These are phyloP conservation scores for Calonectria hawksworthii DNA, from an alignment of 2,329 filamentous ascomycete species.

Conservation along the genomic window DNA sequence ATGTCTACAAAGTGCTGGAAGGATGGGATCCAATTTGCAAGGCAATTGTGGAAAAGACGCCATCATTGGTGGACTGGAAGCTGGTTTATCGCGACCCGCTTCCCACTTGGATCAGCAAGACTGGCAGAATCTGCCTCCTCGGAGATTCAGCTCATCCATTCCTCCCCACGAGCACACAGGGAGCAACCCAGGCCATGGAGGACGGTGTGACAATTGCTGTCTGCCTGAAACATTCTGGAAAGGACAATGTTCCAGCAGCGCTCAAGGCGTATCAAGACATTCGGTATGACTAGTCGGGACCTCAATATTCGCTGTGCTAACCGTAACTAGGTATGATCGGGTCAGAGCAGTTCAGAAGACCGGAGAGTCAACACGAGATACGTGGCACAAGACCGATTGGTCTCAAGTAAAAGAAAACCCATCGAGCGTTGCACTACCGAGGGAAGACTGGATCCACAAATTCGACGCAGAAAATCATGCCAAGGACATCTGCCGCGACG, in stretches of 20 bases:
- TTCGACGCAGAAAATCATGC: constrained; percentile 39
- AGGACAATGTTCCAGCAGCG: constrained; percentile 25
- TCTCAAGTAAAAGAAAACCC: constrained; percentile 33
- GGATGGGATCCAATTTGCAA: constrained; percentile 54
- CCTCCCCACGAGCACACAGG: constrained; percentile 20
- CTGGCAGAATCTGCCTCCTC: constrained; percentile 9
- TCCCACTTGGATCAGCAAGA: constrained; percentile 57
- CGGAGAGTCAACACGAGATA: constrained; percentile 36
- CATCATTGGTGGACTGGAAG: constrained; percentile 63
- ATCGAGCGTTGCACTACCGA: constrained; percentile 29
- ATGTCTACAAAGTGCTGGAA: constrained; percentile 64
- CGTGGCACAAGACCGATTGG: constrained; percentile 43
- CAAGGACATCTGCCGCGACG: constrained; percentile 34
- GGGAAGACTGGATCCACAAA: constrained; percentile 40
- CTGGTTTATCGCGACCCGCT: constrained; percentile 64
- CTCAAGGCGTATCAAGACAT: constrained; percentile 32
- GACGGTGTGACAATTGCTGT: constrained; percentile 21
- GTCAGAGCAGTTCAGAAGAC: constrained; percentile 40
- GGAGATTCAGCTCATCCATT: constrained; percentile 26
- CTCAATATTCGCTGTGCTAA: rapidly evolving
- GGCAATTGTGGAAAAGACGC: constrained; percentile 65
- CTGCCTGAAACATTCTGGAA: constrained; percentile 12
- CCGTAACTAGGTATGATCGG: constrained; percentile 28
- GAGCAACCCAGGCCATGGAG: constrained; percentile 27
- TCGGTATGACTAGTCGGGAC: too few species aligned